phyloP scores from a whole-genome alignment of 2,329 filamentous ascomycete species.

The Talaromyces sp. region DNA sequence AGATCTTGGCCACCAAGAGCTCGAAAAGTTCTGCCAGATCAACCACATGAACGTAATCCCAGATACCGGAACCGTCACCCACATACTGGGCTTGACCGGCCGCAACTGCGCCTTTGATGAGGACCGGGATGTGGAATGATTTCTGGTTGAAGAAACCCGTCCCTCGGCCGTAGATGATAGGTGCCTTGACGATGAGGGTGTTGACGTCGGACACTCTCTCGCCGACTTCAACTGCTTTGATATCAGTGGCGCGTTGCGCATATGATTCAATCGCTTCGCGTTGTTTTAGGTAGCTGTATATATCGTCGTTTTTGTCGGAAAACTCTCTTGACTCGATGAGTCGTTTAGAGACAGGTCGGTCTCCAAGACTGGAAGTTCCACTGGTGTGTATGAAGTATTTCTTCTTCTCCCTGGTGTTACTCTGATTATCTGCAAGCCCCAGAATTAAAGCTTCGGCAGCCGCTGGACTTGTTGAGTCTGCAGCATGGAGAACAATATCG shows the following conservation, averaged over 20 bases:
- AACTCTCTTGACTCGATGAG: neutral
- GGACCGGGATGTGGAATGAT: neutral
- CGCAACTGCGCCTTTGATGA: neutral
- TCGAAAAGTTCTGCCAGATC: conserved; percentile 1
- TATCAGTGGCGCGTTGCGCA: conserved; percentile 1
- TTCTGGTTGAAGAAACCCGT: conserved; percentile 4
- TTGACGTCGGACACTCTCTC: neutral
- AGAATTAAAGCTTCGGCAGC: conserved; percentile 1
- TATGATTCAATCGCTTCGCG: neutral
- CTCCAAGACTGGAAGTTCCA: conserved; percentile 2
- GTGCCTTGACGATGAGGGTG: conserved; percentile 1
- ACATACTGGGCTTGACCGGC: neutral
- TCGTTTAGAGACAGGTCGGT: neutral
- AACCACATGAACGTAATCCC: conserved; percentile 8
- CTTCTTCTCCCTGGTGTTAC: neutral
- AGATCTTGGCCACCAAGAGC: neutral
- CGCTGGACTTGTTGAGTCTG: neutral
- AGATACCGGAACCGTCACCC: neutral
- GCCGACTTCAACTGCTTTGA: neutral
- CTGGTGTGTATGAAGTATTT: conserved; percentile 6
- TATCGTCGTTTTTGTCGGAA: neutral
- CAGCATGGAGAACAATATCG: neutral
- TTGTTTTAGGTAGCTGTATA: conserved; percentile 1
- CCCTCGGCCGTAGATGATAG: conserved; percentile 1
- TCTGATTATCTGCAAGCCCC: neutral